Evolutionary conservation across 495 filamentous ascomycete genomes (phyloP), one percentile per base, ranked within the genome.

Genomic region (Neurospora sp.): DNA sequence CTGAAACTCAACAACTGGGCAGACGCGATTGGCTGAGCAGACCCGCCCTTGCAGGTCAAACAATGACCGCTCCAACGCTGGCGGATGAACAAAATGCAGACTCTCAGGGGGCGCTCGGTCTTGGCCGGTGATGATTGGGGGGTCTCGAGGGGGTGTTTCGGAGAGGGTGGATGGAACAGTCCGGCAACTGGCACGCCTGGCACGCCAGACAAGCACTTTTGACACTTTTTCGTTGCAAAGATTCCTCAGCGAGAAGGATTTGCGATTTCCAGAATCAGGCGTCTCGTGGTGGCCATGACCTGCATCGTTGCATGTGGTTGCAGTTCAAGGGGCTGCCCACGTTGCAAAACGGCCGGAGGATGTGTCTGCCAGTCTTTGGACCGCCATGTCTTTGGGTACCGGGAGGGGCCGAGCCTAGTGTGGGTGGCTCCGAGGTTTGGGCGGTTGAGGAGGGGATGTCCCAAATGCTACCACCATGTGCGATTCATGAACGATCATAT

Each of bases 31-130:
- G 77, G 78, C 31, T 73, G 69, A 20, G 68, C 48, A 38, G 12
- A 70, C 59, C 69, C 65, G 45, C 74, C 77, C 74, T 77, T 76
- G 77, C 74, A 78, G 78, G n/a, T 53, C 72, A 41, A 78, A 77
- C 75, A 72, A 69, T 70, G 71, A 37, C 45, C 68, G 74, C 75
- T 78, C 69, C 74, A 72, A 79, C 75, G 73, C 75, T 76, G 76
- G 73, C 44, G 48, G 68, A 72, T 53, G 39, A 59, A 59, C 53
- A 61, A 18, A 8, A 61, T 31, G 22, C 53, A 61, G 53, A 35
- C 22, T 35, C 53, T 16, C 53, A 61, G 53, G 27, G 53, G 22
- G 27, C 22, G 27, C 53, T 61, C 53, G 12, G 53, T 35, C 27
- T 61, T 61, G 53, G 53, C 27, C 53, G 5, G 12, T 61, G 53